Base-by-base conservation (phyloP, 257 asterid species). In the Ocimum tenuiflorum region DNA sequence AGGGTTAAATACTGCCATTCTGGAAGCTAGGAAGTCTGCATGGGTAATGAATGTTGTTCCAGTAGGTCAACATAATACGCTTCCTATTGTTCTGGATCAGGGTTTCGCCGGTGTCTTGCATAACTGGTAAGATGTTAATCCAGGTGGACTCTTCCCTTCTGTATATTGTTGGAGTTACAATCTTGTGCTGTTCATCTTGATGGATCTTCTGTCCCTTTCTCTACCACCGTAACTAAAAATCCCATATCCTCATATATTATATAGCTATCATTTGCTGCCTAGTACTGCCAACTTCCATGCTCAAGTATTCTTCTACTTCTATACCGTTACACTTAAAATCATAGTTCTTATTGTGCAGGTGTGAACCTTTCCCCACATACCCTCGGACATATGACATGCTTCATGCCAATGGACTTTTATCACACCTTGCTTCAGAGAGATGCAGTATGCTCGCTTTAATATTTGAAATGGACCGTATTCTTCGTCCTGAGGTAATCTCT, bases 11-110 rank as follows among this genome's bases (percentile, higher is more conserved):
- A 76, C 73, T 60, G 96, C 95, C 52, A 68, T 88, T 18, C 53
- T 83, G 70, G 94, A 84, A 74, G 85, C 87, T 63, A 75, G 86
- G 75, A 94, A 86, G 79, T 81, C 89, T 7, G 95, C 75, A 57
- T 94, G 97, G 96, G 95, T 87, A 64, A 91, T 91, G 98, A 91
- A 91, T 78, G 98, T 86, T 64, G 96, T 88, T 31, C 96, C 98
- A 15, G 42, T 83, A 51, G 91, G 86, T 43, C 81, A 65, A 57
- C 90, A 65, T 12, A 79, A 86, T 76, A 86, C 90, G 35, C 88
- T 91, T 39, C 95, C 98, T 68, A 68, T 87, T 57, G 79, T 89
- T 75, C 84, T 87, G 49, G 86, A 85, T 67, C 96, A 69, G 68
- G 91, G 95, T 60, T 86, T 85, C 70, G 81, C 91, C 0, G 96